Evolutionary conservation across 2,329 filamentous ascomycete genomes (phyloP).

Genomic region (Pyricularia pennisetigena): DNA sequence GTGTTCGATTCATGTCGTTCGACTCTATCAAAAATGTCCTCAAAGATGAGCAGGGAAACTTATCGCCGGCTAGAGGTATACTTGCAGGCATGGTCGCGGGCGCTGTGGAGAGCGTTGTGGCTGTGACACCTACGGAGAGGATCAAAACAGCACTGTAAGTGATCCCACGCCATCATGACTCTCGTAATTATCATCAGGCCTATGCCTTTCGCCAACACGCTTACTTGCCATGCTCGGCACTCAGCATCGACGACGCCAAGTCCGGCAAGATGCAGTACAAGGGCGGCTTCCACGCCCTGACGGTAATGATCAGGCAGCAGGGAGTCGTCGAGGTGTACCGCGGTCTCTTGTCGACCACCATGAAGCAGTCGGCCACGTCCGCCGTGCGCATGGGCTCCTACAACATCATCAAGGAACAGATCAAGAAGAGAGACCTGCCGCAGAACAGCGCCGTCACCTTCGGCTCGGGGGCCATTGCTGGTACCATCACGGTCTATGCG

Average conservation of each 20-base stretch:
- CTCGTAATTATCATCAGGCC: no score
- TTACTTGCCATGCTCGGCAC: not conserved
- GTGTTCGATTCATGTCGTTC: conserved; percentile 55
- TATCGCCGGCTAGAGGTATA: conserved; percentile 47
- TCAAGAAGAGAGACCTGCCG: conserved; percentile 10
- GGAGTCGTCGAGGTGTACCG: conserved; percentile 32
- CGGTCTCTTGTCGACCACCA: conserved; percentile 31
- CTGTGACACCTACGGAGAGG: conserved; percentile 58
- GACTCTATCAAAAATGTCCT: conserved; percentile 50
- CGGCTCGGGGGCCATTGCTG: conserved; percentile 50
- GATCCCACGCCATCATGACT: not conserved
- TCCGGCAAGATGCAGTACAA: conserved; percentile 17
- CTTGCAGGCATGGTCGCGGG: conserved; percentile 55
- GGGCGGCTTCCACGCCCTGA: conserved; percentile 21
- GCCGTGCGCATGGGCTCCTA: conserved; percentile 38
- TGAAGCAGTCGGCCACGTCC: conserved; percentile 37
- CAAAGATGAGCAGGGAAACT: conserved; percentile 44
- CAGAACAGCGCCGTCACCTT: conserved; percentile 36
- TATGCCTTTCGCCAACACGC: not conserved
- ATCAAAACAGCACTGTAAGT: conserved; percentile 53
- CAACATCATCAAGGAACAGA: conserved; percentile 30
- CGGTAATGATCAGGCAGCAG: conserved; percentile 24
- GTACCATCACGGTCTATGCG: conserved; percentile 46
- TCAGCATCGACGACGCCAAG: conserved; percentile 25
- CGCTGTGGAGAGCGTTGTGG: conserved; percentile 49